A percentile compares a stretch with the other conserved stretches of the same genome.
These are phyloP conservation scores for Septoria petroselini DNA, from an alignment of 2,329 filamentous ascomycete genomes.

Conservation along the genomic window DNA sequence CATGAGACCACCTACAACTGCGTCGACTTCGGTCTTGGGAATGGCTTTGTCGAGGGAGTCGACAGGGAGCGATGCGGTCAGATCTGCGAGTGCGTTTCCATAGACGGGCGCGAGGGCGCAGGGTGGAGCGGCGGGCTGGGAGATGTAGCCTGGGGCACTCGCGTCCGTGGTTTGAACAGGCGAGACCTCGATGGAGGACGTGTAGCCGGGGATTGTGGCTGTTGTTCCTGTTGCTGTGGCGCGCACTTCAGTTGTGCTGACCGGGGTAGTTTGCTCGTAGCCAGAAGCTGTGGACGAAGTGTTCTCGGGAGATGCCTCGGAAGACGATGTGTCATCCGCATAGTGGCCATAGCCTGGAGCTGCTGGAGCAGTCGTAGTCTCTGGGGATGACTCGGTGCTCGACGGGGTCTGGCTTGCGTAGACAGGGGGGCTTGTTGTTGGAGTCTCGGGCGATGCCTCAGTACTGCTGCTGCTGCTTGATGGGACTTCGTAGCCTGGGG, in stretches of 20 bases:
- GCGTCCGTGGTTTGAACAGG: constrained; percentile 10
- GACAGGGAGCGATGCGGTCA: constrained; percentile 10
- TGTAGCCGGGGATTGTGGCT: constrained; percentile 16
- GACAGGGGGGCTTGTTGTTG: neutral
- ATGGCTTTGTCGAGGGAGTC: constrained; percentile 18
- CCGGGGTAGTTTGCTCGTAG: neutral
- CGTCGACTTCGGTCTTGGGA: constrained; percentile 10
- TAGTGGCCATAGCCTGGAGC: constrained; percentile 2
- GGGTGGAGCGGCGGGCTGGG: constrained; percentile 14
- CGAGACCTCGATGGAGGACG: constrained; percentile 3
- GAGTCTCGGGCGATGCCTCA: neutral
- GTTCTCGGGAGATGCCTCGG: neutral
- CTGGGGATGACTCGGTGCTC: too few relatives aligned
- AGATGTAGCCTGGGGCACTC: constrained; percentile 14
- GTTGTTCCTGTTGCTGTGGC: constrained; percentile 5
- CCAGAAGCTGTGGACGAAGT: neutral
- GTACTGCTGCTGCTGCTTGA: neutral
- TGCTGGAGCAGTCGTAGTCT: too few relatives aligned
- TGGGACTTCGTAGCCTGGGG: neutral
- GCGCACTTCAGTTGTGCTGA: constrained; percentile 7
- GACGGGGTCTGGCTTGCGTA: neutral
- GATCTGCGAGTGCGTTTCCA: constrained; percentile 6
- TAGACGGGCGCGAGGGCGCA: constrained; percentile 15
- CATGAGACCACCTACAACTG: constrained; percentile 16
- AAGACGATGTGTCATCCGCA: neutral